A percentile compares a stretch with the other conserved stretches of the same genome.
phyloP scores from a whole-genome alignment of 2,329 filamentous ascomycete genomes.

The Pyrenochaeta sp. region DNA sequence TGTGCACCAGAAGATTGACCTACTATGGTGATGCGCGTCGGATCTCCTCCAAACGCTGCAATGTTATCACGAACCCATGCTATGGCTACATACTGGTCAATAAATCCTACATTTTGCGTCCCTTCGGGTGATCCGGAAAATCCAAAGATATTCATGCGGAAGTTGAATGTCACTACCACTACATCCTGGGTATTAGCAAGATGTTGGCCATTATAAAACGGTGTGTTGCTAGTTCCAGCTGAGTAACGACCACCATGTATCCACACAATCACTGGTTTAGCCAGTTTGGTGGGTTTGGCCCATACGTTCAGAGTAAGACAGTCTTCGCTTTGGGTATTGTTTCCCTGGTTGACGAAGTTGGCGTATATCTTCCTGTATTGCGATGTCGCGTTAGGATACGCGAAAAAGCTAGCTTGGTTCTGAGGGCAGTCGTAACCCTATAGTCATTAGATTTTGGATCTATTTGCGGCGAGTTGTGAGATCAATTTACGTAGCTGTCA shows the following conservation, averaged over 20 bases:
- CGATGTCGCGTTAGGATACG: background rate
- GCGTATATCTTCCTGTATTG: background rate
- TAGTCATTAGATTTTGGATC: background rate
- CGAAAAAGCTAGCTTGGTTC: background rate
- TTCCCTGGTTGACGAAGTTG: background rate
- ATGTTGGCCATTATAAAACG: constrained; percentile 11
- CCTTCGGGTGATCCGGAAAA: constrained; percentile 34
- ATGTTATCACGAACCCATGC: constrained; percentile 51
- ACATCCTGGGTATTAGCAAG: constrained; percentile 12
- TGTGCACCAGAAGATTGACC: constrained; percentile 64
- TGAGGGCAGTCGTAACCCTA: background rate
- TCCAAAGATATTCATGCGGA: constrained; percentile 1
- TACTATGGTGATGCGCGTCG: constrained; percentile 61
- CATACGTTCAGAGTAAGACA: constrained; percentile 29
- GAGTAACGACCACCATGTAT: constrained; percentile 50
- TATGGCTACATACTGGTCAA: constrained; percentile 62
- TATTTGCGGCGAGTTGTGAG: background rate
- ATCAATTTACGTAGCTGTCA: background rate
- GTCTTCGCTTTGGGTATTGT: constrained; percentile 20
- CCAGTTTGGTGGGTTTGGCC: background rate
- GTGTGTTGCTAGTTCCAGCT: constrained; percentile 3
- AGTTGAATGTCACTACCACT: constrained; percentile 36
- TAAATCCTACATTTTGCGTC: constrained; percentile 57
- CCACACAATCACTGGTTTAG: constrained; percentile 48
- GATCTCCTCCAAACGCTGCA: constrained; percentile 61